A percentile compares a stretch with the other conserved stretches of the same genome.
phyloP scores from a whole-genome alignment of 2,329 filamentous ascomycete species.

The Trichoderma oligosporum region DNA sequence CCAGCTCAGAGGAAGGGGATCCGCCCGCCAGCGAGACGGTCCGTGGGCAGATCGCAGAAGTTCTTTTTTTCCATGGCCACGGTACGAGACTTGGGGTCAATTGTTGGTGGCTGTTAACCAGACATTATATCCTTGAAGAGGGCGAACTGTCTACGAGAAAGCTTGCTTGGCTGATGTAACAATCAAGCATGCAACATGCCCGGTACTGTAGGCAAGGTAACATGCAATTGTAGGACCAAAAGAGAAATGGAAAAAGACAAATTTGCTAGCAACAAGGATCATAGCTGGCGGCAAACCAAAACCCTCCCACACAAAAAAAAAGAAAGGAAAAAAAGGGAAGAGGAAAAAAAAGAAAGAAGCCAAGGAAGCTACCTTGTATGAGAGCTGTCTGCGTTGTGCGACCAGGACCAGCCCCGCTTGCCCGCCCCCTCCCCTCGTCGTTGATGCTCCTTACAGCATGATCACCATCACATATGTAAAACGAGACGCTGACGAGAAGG shows the following conservation, averaged over 20 bases:
- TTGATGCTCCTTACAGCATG: constrained; percentile 16
- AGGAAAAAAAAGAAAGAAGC: background rate
- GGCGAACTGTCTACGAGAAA: background rate
- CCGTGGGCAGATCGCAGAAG: constrained; percentile 16
- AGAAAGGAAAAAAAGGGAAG: background rate
- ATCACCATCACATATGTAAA: constrained; percentile 19
- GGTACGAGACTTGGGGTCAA: background rate
- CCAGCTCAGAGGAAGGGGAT: constrained; percentile 18
- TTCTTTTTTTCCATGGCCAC: constrained; percentile 3
- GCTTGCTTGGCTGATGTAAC: constrained; percentile 1
- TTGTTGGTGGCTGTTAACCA: background rate
- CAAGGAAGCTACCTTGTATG: background rate
- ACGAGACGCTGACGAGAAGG: constrained; percentile 7
- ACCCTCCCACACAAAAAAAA: no score
- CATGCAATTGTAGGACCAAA: background rate
- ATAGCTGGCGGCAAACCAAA: background rate
- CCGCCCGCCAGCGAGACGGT: constrained; percentile 11
- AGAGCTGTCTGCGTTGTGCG: constrained; percentile 2
- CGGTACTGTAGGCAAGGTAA: background rate
- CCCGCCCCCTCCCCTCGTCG: background rate
- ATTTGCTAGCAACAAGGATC: background rate
- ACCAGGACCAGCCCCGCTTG: background rate
- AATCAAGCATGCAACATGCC: constrained; percentile 1
- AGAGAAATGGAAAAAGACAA: constrained; percentile 1
- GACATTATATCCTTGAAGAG: background rate